Evolutionary conservation across 345 rosid genomes (phyloP), one percentile per base, ranked within the genome.

Genomic region (Lepidium africanum): DNA sequence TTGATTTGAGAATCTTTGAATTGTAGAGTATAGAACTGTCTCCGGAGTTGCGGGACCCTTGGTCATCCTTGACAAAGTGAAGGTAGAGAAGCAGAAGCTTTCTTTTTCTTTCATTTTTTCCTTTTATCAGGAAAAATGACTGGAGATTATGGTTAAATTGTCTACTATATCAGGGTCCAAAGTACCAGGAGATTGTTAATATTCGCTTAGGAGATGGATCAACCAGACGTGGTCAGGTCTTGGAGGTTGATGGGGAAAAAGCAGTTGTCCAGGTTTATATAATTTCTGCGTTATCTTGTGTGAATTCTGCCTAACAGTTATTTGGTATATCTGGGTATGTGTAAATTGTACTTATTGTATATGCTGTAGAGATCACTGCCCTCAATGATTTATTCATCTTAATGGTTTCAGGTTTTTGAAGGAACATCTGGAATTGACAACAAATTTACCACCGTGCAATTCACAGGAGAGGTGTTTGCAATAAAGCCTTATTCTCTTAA

Each of bases 171-270:
- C 71, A 95, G 99, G 99, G 97, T 38, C 99, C 99, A 11, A 94
- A 89, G 81, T 94, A 85, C 77, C 96, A 94, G 73, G 99, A 94
- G 85, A 94, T 94, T 77, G 99, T 94, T 67, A 94, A 94, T 69
- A 94, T 94, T 73, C 88, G 96, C 9, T 66, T 94, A 63, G 99
- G 97, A 35, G 88, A 94, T 83, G 96, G 97, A 77, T 79, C 97
- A 40, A 86, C 79, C 12, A 79, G 99, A 45, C 95, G 99, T 76
- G 99, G 99, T 76, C 96, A 91, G 78, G 99, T 94, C 48, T 74
- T 94, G 71, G 99, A 94, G 80, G 99, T 94, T 79, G 99, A 94
- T 81, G 99, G 99, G 10, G 97, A 94, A 82, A 94, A 85, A 74
- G 99, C 99, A 52, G 96, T 94, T 76, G 96, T 94, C 76, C 99